Evolutionary conservation across 2,329 filamentous ascomycete genomes (phyloP).

Genomic region (Fulvia fulva): DNA sequence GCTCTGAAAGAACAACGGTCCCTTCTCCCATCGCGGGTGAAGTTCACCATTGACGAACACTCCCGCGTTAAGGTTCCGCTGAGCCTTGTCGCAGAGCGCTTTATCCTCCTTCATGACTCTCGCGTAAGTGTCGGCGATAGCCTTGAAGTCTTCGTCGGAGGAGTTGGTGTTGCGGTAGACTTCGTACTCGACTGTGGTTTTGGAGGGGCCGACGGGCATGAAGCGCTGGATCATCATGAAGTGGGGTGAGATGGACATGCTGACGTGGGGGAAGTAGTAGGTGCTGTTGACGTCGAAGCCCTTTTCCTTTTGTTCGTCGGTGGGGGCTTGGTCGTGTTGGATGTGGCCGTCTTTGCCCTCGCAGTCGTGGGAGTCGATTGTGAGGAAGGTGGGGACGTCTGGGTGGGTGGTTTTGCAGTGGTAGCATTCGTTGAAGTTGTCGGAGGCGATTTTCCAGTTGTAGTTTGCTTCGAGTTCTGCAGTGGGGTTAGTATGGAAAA

Average conservation of each 20-base stretch:
- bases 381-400: constrained; percentile 51
- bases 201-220: constrained; percentile 50
- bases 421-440: constrained; percentile 64
- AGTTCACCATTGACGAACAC: constrained; percentile 59
- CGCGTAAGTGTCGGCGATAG: constrained; percentile 56
- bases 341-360: constrained; percentile 48
- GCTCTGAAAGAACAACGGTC: constrained; percentile 52
- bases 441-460: constrained; percentile 58
- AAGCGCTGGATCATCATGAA: constrained; percentile 61
- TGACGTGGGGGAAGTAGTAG: constrained; percentile 49
- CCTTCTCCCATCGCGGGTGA: constrained; percentile 52
- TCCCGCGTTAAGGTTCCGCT: constrained; percentile 56
- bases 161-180: constrained; percentile 57
- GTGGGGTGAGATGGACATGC: constrained; percentile 50
- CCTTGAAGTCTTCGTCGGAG: constrained; percentile 52
- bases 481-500: neutral
- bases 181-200: constrained; percentile 56
- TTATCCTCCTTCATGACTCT: constrained; percentile 61
- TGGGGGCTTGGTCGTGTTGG: constrained; percentile 43
- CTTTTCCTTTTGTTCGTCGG: constrained; percentile 44
- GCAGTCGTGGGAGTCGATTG: constrained; percentile 53
- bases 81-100: constrained; percentile 54
- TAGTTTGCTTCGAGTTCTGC: constrained; percentile 51
- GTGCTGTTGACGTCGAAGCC: constrained; percentile 45
- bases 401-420: constrained; percentile 58